Conservation (phyloP, 306 rosid genomes). For the Vicia faba region DNA sequence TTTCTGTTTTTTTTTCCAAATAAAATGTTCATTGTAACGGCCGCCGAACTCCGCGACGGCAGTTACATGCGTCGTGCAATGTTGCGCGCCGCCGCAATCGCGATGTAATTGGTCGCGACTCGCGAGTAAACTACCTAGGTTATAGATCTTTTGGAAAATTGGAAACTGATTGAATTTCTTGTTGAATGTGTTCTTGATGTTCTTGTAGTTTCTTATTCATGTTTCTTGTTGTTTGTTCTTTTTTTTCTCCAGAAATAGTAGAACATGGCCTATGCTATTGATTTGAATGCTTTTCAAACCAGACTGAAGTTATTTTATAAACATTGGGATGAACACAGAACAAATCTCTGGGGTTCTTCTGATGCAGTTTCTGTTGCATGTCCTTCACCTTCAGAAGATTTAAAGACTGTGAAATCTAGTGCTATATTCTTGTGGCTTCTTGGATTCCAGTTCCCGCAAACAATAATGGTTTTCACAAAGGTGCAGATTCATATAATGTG, state of each 20-base stretch:
- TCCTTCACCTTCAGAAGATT: conserved; percentile 84
- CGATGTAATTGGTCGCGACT: too few relatives aligned
- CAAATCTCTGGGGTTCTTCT: conserved; percentile 74
- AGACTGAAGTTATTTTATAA: conserved; percentile 62
- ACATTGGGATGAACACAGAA: conserved; percentile 67
- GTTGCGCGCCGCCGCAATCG: too few relatives aligned
- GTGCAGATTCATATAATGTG: conserved; percentile 79
- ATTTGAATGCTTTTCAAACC: conserved; percentile 59
- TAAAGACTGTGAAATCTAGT: conserved; percentile 84
- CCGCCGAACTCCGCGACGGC: too few relatives aligned
- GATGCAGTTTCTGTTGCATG: conserved; percentile 70
- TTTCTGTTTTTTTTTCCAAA: too few relatives aligned
- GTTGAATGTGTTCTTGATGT: not conserved
- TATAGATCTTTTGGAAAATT: not conserved
- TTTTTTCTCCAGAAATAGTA: not conserved
- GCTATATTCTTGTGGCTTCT: conserved; percentile 82
- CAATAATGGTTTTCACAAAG: conserved; percentile 82
- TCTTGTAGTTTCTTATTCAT: conserved; percentile 3
- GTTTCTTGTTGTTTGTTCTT: conserved; percentile 2
- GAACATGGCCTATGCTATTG: conserved; percentile 60
- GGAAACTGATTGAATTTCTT: conserved; percentile 4
- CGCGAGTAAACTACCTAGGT: not conserved
- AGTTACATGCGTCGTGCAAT: too few relatives aligned
- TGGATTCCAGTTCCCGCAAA: conserved; percentile 91
- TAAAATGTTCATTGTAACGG: too few relatives aligned